These are phyloP conservation scores for Antrodiella citrinella DNA, from an alignment of 768 basidiomycete species.

Conservation along the genomic window DNA sequence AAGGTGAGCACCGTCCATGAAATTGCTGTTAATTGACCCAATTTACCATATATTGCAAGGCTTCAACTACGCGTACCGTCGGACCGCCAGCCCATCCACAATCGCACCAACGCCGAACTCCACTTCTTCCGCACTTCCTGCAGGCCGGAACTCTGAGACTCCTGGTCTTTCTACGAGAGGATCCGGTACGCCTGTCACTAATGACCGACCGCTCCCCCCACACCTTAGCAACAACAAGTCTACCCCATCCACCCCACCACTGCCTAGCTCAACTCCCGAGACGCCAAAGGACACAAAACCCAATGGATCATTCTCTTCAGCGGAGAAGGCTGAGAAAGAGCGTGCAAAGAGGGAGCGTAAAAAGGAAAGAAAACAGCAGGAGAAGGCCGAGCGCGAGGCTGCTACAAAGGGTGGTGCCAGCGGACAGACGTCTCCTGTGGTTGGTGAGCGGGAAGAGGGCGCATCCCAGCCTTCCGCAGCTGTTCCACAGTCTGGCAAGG, in stretches of 20 bases:
- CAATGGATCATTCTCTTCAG: constrained; percentile 28
- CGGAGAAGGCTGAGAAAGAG: constrained; percentile 48
- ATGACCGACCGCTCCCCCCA: constrained; percentile 28
- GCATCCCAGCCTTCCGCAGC: constrained; percentile 9
- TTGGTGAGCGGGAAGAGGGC: constrained; percentile 8
- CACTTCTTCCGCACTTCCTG: constrained; percentile 31
- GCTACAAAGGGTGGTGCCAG: constrained; percentile 25
- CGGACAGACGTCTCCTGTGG: constrained; percentile 18
- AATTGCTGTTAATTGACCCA: not conserved
- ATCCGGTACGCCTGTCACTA: constrained; percentile 16
- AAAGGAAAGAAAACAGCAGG: constrained; percentile 54
- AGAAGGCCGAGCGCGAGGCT: constrained; percentile 36
- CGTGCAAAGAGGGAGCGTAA: constrained; percentile 53
- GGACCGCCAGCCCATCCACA: constrained; percentile 49
- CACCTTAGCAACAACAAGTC: constrained; percentile 19
- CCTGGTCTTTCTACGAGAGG: constrained; percentile 21
- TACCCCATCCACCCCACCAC: constrained; percentile 21
- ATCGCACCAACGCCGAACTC: constrained; percentile 53
- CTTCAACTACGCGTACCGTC: constrained; percentile 94
- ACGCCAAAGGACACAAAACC: constrained; percentile 27
- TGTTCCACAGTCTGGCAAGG: constrained; percentile 30
- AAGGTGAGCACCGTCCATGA: constrained; percentile 65
- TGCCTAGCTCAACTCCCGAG: constrained; percentile 23
- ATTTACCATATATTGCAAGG: constrained; percentile 36
- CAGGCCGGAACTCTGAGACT: constrained; percentile 24